Evolutionary conservation across 495 filamentous ascomycete species (phyloP).

Genomic region (Staphylotrichum tortipilum): DNA sequence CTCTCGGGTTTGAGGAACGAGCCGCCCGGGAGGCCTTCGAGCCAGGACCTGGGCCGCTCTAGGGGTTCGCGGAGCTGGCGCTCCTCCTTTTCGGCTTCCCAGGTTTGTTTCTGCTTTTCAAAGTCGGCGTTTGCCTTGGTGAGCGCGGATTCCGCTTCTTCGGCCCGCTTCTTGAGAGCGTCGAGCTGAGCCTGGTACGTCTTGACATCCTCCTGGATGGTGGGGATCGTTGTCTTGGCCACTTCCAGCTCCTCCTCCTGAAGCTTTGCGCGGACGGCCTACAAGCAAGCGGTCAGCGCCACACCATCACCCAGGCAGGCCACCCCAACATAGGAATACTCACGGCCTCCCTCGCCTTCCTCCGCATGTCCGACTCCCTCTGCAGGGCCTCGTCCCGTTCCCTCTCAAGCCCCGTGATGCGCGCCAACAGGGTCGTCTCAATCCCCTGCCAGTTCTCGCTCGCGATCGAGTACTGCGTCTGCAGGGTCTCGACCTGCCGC

Average conservation of each 20-base stretch:
- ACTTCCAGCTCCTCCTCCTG: conserved; percentile 78
- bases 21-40: conserved; percentile 44
- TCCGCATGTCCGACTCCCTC: conserved; percentile 74
- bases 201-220: conserved; percentile 45
- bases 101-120: conserved; percentile 47
- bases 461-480: conserved; percentile 88
- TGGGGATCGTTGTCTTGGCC: conserved; percentile 53
- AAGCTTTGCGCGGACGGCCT: conserved; percentile 68
- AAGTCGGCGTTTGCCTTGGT: conserved; percentile 38
- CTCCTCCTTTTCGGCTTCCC: conserved; percentile 61
- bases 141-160: conserved; percentile 57
- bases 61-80: conserved; percentile 54
- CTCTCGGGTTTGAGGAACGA: conserved; percentile 33
- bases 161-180: conserved; percentile 52
- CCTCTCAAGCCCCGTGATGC: conserved; percentile 69
- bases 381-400: conserved; percentile 81
- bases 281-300: conserved; percentile 10
- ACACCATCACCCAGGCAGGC: conserved; percentile 13
- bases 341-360: conserved; percentile 80
- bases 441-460: conserved; percentile 97
- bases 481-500: conserved; percentile 88
- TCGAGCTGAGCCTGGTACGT: conserved; percentile 57
- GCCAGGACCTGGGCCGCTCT: conserved; percentile 69
- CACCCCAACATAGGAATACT: conserved; percentile 18
- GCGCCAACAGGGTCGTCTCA: conserved; percentile 68